Evolutionary conservation across 1,284 basidiomycete genomes (phyloP).

Genomic region (Cyathus pygmaeus): DNA sequence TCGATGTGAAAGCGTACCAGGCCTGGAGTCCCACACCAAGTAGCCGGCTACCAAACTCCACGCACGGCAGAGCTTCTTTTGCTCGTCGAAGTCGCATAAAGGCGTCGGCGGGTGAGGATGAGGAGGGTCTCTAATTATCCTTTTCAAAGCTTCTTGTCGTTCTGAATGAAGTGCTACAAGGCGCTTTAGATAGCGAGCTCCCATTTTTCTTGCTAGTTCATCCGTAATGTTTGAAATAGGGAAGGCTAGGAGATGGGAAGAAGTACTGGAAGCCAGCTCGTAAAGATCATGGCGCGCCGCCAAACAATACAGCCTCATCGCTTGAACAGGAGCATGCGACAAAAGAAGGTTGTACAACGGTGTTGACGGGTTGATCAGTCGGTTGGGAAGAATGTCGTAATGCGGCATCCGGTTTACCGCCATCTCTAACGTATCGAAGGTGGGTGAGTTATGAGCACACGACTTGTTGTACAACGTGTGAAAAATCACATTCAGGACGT

Average conservation of each 20-base stretch:
- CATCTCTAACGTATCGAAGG: constrained; percentile 35
- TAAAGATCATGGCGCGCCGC: constrained; percentile 50
- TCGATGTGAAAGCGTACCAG: constrained; percentile 20
- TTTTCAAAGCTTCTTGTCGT: constrained; percentile 47
- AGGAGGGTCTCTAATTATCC: constrained; percentile 58
- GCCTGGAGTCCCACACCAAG: constrained; percentile 65
- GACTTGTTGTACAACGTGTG: constrained; percentile 48
- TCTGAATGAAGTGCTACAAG: constrained; percentile 56
- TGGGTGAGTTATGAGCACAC: constrained; percentile 40
- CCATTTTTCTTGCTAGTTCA: constrained; percentile 51
- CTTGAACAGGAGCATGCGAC: constrained; percentile 47
- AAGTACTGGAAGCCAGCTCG: constrained; percentile 50
- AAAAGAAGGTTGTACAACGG: constrained; percentile 47
- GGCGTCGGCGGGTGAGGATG: constrained; percentile 60
- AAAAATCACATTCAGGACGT: constrained; percentile 51
- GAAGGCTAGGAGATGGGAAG: constrained; percentile 52
- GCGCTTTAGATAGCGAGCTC: constrained; percentile 58
- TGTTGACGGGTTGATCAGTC: constrained; percentile 45
- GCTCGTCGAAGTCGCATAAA: constrained; percentile 57
- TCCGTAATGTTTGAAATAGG: constrained; percentile 52
- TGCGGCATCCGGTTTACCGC: constrained; percentile 44
- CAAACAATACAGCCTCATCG: constrained; percentile 54
- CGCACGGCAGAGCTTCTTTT: constrained; percentile 60
- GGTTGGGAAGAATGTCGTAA: constrained; percentile 41
- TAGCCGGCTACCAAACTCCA: constrained; percentile 66